Evolutionary conservation across 306 rosid species (phyloP).

Genomic region (Malus fusca): DNA sequence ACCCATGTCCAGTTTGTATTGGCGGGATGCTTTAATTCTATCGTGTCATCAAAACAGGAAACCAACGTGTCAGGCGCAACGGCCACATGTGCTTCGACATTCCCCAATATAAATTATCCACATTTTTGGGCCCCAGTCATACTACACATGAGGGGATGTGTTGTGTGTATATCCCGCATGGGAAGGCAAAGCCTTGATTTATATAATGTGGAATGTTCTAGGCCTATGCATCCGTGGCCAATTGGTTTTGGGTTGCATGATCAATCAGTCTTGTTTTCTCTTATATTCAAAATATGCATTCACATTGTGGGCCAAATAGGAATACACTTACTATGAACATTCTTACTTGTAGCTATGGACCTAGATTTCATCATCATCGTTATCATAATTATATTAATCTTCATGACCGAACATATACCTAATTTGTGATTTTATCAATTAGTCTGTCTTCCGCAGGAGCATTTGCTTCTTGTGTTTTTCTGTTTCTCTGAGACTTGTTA

Average conservation of each 20-base stretch:
- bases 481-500: background rate
- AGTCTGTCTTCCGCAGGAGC: background rate
- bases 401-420: too few relatives aligned
- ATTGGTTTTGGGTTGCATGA: background rate
- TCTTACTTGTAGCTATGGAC: background rate
- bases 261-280: background rate
- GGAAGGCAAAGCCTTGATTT: background rate
- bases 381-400: background rate
- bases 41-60: background rate
- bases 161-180: background rate
- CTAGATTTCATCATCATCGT: background rate
- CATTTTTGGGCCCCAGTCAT: background rate
- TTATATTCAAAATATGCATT: background rate
- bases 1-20: background rate
- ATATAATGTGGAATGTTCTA: background rate
- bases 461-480: background rate
- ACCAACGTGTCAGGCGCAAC: background rate
- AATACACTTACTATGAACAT: background rate
- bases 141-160: background rate
- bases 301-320: background rate
- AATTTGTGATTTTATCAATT: background rate
- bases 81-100: background rate
- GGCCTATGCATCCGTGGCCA: background rate
- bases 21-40: background rate
- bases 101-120: background rate